Evolutionary conservation across 495 filamentous ascomycete genomes (phyloP).

Genomic region (Lasiosphaeris hirsuta): DNA sequence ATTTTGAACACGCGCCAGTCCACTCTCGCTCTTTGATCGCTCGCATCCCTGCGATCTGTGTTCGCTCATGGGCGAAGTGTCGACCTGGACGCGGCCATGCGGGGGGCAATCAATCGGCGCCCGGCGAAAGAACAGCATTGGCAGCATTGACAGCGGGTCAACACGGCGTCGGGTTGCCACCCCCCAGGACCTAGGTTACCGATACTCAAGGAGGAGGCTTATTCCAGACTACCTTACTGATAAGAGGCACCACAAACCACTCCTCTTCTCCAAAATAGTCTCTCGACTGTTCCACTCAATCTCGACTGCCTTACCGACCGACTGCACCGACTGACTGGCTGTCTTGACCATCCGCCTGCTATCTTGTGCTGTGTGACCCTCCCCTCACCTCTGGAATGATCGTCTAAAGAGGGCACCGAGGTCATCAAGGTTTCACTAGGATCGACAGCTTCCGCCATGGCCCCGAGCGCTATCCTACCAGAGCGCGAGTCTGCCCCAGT

Average conservation of each 20-base stretch:
- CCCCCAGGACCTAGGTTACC: background rate
- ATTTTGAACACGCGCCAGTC: background rate
- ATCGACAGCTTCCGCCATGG: slow-evolving; percentile 31
- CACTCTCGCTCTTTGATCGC: too few relatives aligned
- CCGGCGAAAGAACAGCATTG: background rate
- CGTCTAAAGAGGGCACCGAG: background rate
- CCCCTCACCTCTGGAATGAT: too few relatives aligned
- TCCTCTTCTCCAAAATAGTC: too few relatives aligned
- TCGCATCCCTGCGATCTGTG: background rate
- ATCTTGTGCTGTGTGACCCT: background rate
- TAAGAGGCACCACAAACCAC: too few relatives aligned
- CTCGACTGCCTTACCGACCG: too few relatives aligned
- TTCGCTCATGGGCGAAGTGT: too few relatives aligned
- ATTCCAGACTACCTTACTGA: too few relatives aligned
- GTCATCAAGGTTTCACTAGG: background rate
- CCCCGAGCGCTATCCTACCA: slow-evolving; percentile 45
- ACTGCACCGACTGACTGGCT: too few relatives aligned
- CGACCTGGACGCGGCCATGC: too few relatives aligned
- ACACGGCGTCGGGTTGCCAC: background rate
- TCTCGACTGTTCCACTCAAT: too few relatives aligned
- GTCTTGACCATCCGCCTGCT: background rate
- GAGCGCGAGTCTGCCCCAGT: slow-evolving; percentile 28
- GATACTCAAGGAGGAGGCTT: too few relatives aligned
- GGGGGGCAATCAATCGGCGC: background rate
- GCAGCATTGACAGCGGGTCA: background rate